Evolutionary conservation across 306 rosid genomes (phyloP).

Genomic region (Rubus idaeus): DNA sequence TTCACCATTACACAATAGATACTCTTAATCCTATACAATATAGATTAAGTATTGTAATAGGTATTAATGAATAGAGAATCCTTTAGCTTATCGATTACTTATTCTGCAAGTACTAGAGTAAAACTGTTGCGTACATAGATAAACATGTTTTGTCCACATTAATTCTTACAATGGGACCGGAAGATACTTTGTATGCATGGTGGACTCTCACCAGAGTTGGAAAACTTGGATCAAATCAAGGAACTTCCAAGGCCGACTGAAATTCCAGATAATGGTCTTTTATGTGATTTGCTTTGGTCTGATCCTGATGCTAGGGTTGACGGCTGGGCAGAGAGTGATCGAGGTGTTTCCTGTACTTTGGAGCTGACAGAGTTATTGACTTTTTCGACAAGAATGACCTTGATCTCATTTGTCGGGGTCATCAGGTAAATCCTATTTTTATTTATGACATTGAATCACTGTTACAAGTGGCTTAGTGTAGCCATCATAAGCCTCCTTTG

Average conservation of each 20-base stretch:
- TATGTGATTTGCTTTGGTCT: conserved; percentile 88
- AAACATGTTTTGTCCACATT: no score
- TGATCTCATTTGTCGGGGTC: conserved; percentile 83
- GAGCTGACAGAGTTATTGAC: conserved; percentile 50
- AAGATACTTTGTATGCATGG: conserved; percentile 90
- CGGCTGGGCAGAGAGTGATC: conserved; percentile 74
- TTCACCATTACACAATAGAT: no score
- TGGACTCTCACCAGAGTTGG: conserved; percentile 73
- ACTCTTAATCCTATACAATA: no score
- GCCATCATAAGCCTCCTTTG: neutral
- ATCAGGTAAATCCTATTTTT: no score
- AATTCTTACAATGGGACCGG: no score
- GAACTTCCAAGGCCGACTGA: conserved; percentile 66
- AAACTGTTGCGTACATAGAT: no score
- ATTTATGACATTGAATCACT: neutral
- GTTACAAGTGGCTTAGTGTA: neutral
- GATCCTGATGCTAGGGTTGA: conserved; percentile 63
- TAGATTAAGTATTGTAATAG: no score
- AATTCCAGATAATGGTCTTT: conserved; percentile 71
- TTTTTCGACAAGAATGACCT: conserved; percentile 74
- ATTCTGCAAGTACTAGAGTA: no score
- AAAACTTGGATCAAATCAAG: conserved; percentile 65
- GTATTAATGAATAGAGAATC: no score
- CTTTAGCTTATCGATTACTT: no score
- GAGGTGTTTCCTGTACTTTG: conserved; percentile 76